These are phyloP conservation scores for Alternaria sp. DNA, from an alignment of 2,329 filamentous ascomycete genomes.

Conservation along the genomic window DNA sequence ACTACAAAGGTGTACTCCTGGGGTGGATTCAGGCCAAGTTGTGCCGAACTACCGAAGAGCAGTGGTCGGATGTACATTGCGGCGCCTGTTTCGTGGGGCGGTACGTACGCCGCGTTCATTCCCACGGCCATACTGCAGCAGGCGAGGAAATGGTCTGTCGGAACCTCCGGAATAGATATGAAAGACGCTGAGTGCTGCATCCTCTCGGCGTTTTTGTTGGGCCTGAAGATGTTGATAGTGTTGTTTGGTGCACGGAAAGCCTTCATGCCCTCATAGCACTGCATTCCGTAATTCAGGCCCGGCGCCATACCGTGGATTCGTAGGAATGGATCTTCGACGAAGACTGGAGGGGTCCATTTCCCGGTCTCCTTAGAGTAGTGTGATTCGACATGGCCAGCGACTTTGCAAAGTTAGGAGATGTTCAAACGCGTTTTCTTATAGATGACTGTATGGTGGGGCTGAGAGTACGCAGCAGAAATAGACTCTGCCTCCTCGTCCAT, in stretches of 20 bases:
- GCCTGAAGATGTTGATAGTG: conserved; percentile 85
- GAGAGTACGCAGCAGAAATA: background rate
- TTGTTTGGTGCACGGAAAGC: conserved; percentile 82
- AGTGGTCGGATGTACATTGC: conserved; percentile 93
- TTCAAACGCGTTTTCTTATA: background rate
- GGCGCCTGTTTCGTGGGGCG: conserved; percentile 85
- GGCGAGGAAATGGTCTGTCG: conserved; percentile 75
- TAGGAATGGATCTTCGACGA: conserved; percentile 83
- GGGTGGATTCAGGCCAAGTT: conserved; percentile 83
- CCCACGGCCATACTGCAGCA: conserved; percentile 81
- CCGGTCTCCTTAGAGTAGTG: conserved; percentile 77
- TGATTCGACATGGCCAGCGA: conserved; percentile 93
- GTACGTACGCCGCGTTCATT: conserved; percentile 88
- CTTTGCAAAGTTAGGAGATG: conserved; percentile 52
- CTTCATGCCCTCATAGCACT: conserved; percentile 98
- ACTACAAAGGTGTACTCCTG: conserved; percentile 93
- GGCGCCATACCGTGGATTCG: conserved; percentile 94
- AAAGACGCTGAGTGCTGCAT: conserved; percentile 85
- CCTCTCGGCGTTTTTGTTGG: conserved; percentile 80
- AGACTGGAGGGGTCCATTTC: conserved; percentile 78
- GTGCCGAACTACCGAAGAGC: conserved; percentile 84
- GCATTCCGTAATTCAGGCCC: conserved; percentile 91
- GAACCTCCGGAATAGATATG: conserved; percentile 82
- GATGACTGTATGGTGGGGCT: background rate
- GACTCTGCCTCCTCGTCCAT: background rate